Evolutionary conservation across 2,329 filamentous ascomycete species (phyloP).

Genomic region (Chalaropsis ovoidea): DNA sequence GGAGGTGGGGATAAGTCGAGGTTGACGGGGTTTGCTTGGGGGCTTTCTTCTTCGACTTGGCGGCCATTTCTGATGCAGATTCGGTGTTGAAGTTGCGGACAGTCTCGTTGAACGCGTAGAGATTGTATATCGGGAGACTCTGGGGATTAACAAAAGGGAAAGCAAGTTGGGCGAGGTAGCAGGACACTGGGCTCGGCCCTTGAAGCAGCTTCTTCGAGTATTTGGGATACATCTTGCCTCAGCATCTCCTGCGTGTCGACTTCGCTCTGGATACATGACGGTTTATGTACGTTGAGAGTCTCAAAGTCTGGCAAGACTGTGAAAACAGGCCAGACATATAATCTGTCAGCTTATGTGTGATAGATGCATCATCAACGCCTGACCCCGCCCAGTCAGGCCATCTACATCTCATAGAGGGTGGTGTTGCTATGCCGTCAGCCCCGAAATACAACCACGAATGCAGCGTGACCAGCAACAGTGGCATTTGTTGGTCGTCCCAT

Average conservation of each 20-base stretch:
- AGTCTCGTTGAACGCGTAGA: not conserved
- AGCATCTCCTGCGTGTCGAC: not conserved
- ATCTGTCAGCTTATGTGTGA: no score
- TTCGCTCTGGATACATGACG: no score
- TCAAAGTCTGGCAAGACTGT: no score
- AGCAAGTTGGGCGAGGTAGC: not conserved
- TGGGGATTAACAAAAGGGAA: not conserved
- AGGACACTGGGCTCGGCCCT: not conserved
- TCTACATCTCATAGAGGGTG: not conserved
- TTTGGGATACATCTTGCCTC: not conserved
- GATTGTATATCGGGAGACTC: not conserved
- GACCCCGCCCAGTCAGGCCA: not conserved
- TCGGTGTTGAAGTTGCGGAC: not conserved
- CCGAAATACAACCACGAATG: not conserved
- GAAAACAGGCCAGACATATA: no score
- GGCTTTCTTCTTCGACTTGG: not conserved
- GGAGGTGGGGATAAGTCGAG: not conserved
- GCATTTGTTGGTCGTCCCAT: no score
- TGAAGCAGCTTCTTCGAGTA: no score
- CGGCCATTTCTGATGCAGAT: not conserved
- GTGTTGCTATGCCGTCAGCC: not conserved
- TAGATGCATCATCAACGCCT: no score
- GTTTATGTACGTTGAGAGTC: no score
- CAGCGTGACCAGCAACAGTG: not conserved
- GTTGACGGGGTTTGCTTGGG: not conserved